Base-by-base conservation (phyloP, 768 basidiomycete genomes). In the Mycena vulgaris region DNA sequence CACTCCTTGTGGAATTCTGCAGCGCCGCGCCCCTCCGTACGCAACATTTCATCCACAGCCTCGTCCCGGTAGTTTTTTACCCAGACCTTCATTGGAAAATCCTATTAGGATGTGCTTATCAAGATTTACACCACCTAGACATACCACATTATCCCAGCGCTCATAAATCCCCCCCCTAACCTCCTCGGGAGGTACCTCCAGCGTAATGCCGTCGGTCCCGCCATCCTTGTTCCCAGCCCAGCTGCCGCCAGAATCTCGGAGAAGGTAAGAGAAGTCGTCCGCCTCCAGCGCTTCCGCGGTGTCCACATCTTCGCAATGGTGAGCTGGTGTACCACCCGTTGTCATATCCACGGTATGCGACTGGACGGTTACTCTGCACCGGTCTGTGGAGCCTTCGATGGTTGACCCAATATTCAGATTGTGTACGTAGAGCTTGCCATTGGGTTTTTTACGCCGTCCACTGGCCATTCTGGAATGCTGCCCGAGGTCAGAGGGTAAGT, bases 91-190 rank as follows among this genome's bases (percentile, higher is more conserved):
- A 59, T 45, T 0, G 57, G 57, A 21, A 45, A 59, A 30, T 59
- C 57, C 57, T 59, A 13, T 37, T 14, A 37, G 35, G 14, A 33
- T n/a, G n/a, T 3, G 2, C 19, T 9, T n/a, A 9, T n/a, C 13
- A 33, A 11, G 19, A 55, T 1, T 8, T 33, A 17, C 23, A 5
- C 2, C 14, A 5, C 7, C 23, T 40, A 23, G 14, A 23, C 56
- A 16, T 11, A 59, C 57, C 27, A 40, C 57, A 11, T 59, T 59
- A 0, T 59, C 39, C 57, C 57, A 59, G 3, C 57, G 57, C 28
- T 59, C 57, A 13, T n/a, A 59, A 45, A 9, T 45, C 28, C 5
- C 27, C 42, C 13, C 17, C 23, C 35, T 7, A 7, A 37, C 35
- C 6, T 47, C 21, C 5, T 5, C 42, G 42, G 16, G 42, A n/a